phyloP scores from a whole-genome alignment of 2,329 filamentous ascomycete genomes.

The Thelonectria olida region DNA sequence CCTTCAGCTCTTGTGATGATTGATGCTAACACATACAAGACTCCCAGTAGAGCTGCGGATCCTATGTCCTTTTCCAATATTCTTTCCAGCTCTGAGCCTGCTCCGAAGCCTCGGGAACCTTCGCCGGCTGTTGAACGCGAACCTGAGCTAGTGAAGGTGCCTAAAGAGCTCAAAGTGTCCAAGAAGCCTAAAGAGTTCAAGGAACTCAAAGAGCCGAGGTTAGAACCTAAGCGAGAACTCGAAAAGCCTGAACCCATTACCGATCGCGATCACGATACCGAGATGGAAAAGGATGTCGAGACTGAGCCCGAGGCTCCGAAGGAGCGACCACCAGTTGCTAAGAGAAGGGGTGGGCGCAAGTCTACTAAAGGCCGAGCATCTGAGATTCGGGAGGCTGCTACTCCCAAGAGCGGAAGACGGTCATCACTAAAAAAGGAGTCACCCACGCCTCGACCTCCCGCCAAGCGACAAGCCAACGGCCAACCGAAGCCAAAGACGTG shows the following conservation, averaged over 20 bases:
- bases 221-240: slow-evolving; percentile 39
- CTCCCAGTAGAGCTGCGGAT: slow-evolving; percentile 78
- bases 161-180: neutral
- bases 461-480: slow-evolving; percentile 70
- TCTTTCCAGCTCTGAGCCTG: slow-evolving; percentile 80
- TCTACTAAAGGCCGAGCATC: slow-evolving; percentile 61
- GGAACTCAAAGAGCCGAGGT: slow-evolving; percentile 29
- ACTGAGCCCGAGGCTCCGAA: slow-evolving; percentile 44
- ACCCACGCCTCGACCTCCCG: slow-evolving; percentile 56
- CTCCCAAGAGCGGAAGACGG: slow-evolving; percentile 60
- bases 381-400: slow-evolving; percentile 59
- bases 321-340: slow-evolving; percentile 39
- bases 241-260: slow-evolving; percentile 23
- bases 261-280: slow-evolving; percentile 43
- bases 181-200: neutral
- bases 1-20: slow-evolving; percentile 18
- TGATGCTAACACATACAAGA: slow-evolving; percentile 54
- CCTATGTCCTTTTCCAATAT: slow-evolving; percentile 98
- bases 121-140: slow-evolving; percentile 43
- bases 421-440: slow-evolving; percentile 60
- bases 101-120: slow-evolving; percentile 61
- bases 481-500: slow-evolving; percentile 71
- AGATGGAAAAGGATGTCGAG: slow-evolving; percentile 48
- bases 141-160: neutral
- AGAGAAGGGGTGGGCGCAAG: slow-evolving; percentile 45